Evolutionary conservation across 2,329 filamentous ascomycete genomes (phyloP).

Genomic region (Fusarium dlaminii): DNA sequence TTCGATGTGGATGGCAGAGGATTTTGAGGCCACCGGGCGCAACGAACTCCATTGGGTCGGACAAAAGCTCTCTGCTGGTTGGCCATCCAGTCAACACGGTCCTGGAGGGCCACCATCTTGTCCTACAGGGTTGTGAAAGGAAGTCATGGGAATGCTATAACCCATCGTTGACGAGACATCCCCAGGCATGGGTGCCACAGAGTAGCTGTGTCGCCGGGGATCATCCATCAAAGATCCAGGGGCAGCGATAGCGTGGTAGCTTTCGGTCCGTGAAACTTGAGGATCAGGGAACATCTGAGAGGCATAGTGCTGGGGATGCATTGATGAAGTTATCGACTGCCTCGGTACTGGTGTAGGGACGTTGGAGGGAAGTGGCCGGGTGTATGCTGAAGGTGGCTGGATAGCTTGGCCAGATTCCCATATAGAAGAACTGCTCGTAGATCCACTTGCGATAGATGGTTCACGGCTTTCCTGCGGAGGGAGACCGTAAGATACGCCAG

Average conservation of each 20-base stretch:
- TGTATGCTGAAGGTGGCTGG: conserved; percentile 38
- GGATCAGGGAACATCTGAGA: conserved; percentile 33
- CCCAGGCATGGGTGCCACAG: conserved; percentile 30
- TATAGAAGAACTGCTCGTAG: conserved; percentile 45
- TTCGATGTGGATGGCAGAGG: background rate
- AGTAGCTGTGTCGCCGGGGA: conserved; percentile 40
- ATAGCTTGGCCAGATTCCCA: conserved; percentile 47
- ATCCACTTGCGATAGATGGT: conserved; percentile 46
- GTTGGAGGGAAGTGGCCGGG: conserved; percentile 41
- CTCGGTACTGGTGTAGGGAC: conserved; percentile 34
- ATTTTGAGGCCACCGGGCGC: background rate
- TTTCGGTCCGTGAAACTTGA: conserved; percentile 35
- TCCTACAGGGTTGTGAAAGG: conserved; percentile 33
- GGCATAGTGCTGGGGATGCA: conserved; percentile 38
- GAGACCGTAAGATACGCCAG: conserved; percentile 40
- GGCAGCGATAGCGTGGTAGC: conserved; percentile 29
- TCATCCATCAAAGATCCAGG: conserved; percentile 39
- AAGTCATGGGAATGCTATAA: conserved; percentile 40
- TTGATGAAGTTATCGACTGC: conserved; percentile 34
- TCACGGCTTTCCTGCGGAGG: conserved; percentile 48
- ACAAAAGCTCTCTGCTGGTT: conserved; percentile 7
- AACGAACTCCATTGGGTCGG: background rate
- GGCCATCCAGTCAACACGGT: conserved; percentile 36
- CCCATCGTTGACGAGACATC: conserved; percentile 36
- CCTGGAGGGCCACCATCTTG: conserved; percentile 32